These are phyloP conservation scores for Chlorophyllum brunneum DNA, from an alignment of 768 basidiomycete species.

Conservation along the genomic window DNA sequence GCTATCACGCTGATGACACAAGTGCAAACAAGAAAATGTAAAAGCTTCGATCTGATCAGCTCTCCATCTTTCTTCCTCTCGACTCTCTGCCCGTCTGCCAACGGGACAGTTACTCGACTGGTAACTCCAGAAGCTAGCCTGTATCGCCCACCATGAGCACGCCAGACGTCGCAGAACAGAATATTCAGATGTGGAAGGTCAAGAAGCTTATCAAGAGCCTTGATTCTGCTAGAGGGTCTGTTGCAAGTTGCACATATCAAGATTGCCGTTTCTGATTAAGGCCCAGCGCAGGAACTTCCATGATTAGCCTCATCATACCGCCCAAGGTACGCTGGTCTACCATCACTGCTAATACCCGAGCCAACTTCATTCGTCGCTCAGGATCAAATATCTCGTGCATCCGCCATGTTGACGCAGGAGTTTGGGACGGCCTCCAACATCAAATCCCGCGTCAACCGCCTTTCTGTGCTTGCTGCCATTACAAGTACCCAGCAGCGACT, in stretches of 20 bases:
- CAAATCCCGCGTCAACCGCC: constrained; percentile 96
- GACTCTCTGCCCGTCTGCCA: constrained; percentile 19
- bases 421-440: constrained; percentile 99
- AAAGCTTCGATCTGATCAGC: constrained; percentile 22
- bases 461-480: constrained; percentile 96
- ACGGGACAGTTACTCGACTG: constrained; percentile 22
- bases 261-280: constrained; percentile 21
- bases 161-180: constrained; percentile 80
- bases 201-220: constrained; percentile 99
- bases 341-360: neutral
- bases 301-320: constrained; percentile 97
- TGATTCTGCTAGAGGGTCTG: constrained; percentile 87
- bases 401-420: constrained; percentile 96
- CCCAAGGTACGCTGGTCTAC: constrained; percentile 62
- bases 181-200: constrained; percentile 98
- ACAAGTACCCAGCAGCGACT: constrained; percentile 97
- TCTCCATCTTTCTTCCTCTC: constrained; percentile 19
- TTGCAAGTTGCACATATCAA: constrained; percentile 8
- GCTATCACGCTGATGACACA: constrained; percentile 19
- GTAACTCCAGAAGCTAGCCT: constrained; percentile 17
- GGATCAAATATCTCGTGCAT: constrained; percentile 94
- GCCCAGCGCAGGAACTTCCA: constrained; percentile 87
- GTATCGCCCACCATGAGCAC: constrained; percentile 66
- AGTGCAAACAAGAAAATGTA: constrained; percentile 30
- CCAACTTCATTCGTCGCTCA: constrained; percentile 23